Conservation (phyloP, 495 filamentous ascomycete genomes). For the Parmelia sp. region DNA sequence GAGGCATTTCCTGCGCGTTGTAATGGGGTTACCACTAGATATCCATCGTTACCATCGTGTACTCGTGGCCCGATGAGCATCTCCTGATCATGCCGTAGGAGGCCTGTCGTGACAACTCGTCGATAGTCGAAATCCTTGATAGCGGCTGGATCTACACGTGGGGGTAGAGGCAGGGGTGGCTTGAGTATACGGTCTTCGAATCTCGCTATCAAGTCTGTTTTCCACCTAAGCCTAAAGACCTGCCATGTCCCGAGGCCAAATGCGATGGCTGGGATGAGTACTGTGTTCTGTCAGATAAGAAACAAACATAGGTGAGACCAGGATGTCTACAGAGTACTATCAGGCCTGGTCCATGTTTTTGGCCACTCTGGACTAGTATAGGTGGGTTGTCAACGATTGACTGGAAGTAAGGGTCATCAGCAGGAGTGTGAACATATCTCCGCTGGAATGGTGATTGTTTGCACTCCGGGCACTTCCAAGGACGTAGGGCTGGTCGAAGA, state of each 20-base stretch:
- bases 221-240: slow-evolving; percentile 87
- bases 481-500: not conserved
- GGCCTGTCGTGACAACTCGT: slow-evolving; percentile 69
- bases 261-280: slow-evolving; percentile 83
- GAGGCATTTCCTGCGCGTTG: slow-evolving; percentile 59
- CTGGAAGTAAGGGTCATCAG: slow-evolving; percentile 64
- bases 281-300: slow-evolving; percentile 37
- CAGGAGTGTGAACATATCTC: slow-evolving; percentile 37
- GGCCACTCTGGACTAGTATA: slow-evolving; percentile 62
- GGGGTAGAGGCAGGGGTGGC: slow-evolving; percentile 80
- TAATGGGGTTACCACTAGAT: slow-evolving; percentile 82
- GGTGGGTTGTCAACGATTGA: slow-evolving; percentile 84
- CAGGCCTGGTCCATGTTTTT: slow-evolving; percentile 72
- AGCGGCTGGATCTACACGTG: slow-evolving; percentile 67
- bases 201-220: slow-evolving; percentile 80
- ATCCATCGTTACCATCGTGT: slow-evolving; percentile 83
- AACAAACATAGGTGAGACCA: not conserved
- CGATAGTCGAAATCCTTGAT: slow-evolving; percentile 90
- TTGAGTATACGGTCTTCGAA: slow-evolving; percentile 85
- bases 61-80: slow-evolving; percentile 93
- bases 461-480: slow-evolving; percentile 5
- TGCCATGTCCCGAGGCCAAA: slow-evolving; percentile 93
- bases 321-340: slow-evolving; percentile 60
- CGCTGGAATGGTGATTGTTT: not conserved
- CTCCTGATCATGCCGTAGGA: slow-evolving; percentile 78